phyloP scores from a whole-genome alignment of 2,329 filamentous ascomycete genomes.

The Sclerotinia nivalis region DNA sequence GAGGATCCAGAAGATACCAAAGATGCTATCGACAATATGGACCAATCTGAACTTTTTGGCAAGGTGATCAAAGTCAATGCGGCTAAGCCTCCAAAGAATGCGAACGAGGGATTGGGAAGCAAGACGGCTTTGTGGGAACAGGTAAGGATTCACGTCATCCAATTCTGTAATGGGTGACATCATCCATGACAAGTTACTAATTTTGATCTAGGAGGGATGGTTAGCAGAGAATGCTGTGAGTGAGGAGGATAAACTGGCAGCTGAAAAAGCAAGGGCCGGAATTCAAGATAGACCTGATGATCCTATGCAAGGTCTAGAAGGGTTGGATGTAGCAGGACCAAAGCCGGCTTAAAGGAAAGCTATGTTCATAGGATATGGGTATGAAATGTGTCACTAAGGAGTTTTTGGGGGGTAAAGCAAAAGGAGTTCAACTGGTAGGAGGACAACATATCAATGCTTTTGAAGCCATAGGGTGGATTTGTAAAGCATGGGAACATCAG shows the following conservation, averaged over 20 bases:
- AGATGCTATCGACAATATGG: constrained; percentile 99
- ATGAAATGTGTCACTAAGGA: constrained; percentile 29
- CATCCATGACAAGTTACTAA: constrained; percentile 24
- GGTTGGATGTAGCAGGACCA: constrained; percentile 89
- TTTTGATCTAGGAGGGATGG: constrained; percentile 75
- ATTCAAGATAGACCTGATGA: constrained; percentile 64
- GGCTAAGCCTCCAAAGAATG: constrained; percentile 88
- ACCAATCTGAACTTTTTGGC: constrained; percentile 92
- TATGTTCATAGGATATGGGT: not conserved
- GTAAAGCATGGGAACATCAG: constrained; percentile 10
- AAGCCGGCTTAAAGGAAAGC: constrained; percentile 62
- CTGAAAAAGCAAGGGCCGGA: constrained; percentile 54
- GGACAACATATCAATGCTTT: constrained; percentile 4
- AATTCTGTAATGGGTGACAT: not conserved
- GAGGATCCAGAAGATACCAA: constrained; percentile 82
- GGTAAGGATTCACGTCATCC: constrained; percentile 54
- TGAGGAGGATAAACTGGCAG: constrained; percentile 71
- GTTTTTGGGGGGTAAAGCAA: constrained; percentile 28
- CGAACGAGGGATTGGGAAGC: constrained; percentile 83
- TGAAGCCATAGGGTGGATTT: not conserved
- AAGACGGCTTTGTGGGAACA: constrained; percentile 97
- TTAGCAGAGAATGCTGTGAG: constrained; percentile 82
- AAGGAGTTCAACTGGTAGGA: constrained; percentile 20
- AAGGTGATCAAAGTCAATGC: constrained; percentile 87
- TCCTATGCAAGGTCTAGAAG: constrained; percentile 94